Conservation (phyloP, 2,329 filamentous ascomycete genomes). For the Epichloe brachyelytri region DNA sequence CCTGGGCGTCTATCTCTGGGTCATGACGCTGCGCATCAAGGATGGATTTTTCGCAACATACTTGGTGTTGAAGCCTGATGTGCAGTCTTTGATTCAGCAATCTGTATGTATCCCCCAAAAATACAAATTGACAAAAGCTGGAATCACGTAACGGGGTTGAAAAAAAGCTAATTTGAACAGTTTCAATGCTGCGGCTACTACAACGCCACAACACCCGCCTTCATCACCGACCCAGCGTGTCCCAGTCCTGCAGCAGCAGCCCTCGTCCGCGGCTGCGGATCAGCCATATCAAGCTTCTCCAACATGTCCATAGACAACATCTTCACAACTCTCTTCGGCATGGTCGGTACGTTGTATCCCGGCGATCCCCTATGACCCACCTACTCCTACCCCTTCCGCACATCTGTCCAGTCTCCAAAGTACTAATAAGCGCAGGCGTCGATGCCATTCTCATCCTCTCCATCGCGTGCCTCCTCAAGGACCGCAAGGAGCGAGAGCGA, state of each 20-base stretch:
- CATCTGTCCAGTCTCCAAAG: neutral
- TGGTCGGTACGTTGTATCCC: constrained; percentile 43
- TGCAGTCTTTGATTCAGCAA: constrained; percentile 59
- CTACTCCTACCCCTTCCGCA: constrained; percentile 1
- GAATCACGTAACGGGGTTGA: neutral
- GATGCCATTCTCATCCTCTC: constrained; percentile 57
- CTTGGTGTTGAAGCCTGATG: constrained; percentile 37
- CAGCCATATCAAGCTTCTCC: constrained; percentile 52
- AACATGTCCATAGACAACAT: constrained; percentile 62
- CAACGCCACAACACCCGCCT: constrained; percentile 59
- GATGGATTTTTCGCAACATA: constrained; percentile 49
- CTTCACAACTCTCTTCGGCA: constrained; percentile 69
- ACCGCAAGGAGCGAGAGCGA: constrained; percentile 65
- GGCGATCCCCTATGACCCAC: too few relatives aligned
- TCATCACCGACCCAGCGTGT: constrained; percentile 56
- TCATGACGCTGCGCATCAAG: constrained; percentile 57
- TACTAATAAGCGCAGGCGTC: constrained; percentile 28
- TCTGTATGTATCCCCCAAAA: constrained; percentile 33
- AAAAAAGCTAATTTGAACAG: constrained; percentile 23
- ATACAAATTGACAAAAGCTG: neutral
- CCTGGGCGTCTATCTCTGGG: constrained; percentile 57
- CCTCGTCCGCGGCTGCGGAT: constrained; percentile 55
- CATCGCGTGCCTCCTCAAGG: constrained; percentile 65
- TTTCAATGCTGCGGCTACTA: constrained; percentile 73
- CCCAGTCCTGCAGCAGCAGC: constrained; percentile 58